These are phyloP conservation scores for Plasmodium adleri DNA, from an alignment of 169 alveolate genomes.

Conservation along the genomic window DNA sequence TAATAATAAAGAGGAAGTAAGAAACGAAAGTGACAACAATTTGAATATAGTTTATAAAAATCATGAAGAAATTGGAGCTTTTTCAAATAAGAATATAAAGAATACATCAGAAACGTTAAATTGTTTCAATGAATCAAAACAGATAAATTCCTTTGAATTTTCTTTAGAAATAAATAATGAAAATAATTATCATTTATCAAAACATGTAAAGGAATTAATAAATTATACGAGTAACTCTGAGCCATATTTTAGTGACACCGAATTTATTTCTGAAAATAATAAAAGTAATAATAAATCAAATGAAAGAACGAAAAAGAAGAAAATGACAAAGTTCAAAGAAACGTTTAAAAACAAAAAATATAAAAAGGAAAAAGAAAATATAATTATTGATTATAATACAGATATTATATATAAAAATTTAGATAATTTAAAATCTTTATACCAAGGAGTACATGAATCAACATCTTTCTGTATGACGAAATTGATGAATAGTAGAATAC, in stretches of 20 bases:
- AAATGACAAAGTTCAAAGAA: conserved; percentile 17
- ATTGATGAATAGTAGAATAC: conserved; percentile 14
- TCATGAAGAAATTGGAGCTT: conserved; percentile 2
- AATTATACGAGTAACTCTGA: conserved; percentile 16
- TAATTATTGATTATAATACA: conserved; percentile 8
- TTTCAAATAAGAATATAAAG: conserved; percentile 10
- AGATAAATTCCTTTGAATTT: conserved; percentile 26
- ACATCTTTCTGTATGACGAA: conserved; percentile 36
- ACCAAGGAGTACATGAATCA: conserved; percentile 30
- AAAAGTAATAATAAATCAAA: conserved; percentile 14
- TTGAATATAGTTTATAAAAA: background rate
- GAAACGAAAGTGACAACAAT: conserved; percentile 1
- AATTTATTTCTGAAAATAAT: background rate
- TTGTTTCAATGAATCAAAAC: conserved; percentile 8
- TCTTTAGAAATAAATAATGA: conserved; percentile 48
- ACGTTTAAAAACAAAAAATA: conserved; percentile 4
- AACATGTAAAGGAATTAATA: conserved; percentile 57
- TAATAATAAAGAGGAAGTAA: conserved; percentile 4
- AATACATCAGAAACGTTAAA: conserved; percentile 8
- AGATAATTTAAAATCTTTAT: conserved; percentile 34
- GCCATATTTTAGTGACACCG: background rate
- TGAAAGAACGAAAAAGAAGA: conserved; percentile 14
- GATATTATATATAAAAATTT: conserved; percentile 10
- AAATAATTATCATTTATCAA: conserved; percentile 61
- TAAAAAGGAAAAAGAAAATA: conserved; percentile 9